These are phyloP conservation scores for Colletotrichum lini DNA, from an alignment of 2,329 filamentous ascomycete genomes.

Conservation along the genomic window DNA sequence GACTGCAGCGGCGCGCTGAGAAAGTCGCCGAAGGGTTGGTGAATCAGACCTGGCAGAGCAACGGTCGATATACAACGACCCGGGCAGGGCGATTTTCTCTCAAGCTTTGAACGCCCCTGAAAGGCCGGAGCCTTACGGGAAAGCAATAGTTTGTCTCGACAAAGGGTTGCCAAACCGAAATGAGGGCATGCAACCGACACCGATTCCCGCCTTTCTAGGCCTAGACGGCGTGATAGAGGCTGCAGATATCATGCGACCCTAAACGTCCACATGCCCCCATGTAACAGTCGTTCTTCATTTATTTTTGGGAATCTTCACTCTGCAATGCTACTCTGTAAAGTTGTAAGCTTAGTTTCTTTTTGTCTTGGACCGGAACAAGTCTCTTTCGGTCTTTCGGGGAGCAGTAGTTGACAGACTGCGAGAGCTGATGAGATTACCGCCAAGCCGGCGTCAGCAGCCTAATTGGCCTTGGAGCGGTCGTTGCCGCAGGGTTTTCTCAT, in stretches of 20 bases:
- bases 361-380: conserved; percentile 1
- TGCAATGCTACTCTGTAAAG: conserved; percentile 3
- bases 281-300: conserved; percentile 9
- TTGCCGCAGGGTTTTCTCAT: background rate
- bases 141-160: background rate
- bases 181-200: conserved; percentile 5
- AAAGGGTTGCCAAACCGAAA: conserved; percentile 1
- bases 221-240: conserved; percentile 6
- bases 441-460: conserved; percentile 4
- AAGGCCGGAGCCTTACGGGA: conserved; percentile 5
- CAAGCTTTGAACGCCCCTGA: conserved; percentile 1
- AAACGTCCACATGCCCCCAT: conserved; percentile 12
- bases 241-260: conserved; percentile 10
- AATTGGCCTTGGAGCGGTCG: conserved; percentile 2
- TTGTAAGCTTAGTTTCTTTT: background rate
- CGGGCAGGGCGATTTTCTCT: background rate
- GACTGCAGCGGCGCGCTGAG: conserved; percentile 4
- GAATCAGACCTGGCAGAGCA: conserved; percentile 12
- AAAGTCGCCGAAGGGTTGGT: conserved; percentile 6
- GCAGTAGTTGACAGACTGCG: conserved; percentile 8
- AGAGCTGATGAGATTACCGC: conserved; percentile 11
- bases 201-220: conserved; percentile 3
- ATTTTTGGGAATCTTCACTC: conserved; percentile 4
- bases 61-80: conserved; percentile 8
- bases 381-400: conserved; percentile 12